These are phyloP conservation scores for Botryobasidium botryosum DNA, from an alignment of 768 basidiomycete species.

Conservation along the genomic window DNA sequence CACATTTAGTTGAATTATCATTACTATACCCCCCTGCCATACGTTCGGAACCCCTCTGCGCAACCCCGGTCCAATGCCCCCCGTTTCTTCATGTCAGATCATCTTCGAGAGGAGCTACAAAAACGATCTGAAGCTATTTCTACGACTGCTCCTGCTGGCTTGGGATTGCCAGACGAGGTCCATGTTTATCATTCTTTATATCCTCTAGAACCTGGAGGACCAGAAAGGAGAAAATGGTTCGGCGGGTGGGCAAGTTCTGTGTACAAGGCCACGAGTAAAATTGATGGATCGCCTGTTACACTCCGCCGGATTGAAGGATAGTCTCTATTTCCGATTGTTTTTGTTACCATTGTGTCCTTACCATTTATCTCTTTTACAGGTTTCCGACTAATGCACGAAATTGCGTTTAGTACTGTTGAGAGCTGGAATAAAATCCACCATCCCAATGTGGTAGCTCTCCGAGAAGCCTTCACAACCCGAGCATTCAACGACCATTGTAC, in stretches of 20 bases:
- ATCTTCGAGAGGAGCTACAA: conserved; percentile 42
- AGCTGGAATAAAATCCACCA: conserved; percentile 73
- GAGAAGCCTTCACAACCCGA: conserved; percentile 89
- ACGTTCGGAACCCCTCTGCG: conserved; percentile 27
- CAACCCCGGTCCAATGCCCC: conserved; percentile 24
- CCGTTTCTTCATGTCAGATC: conserved; percentile 74
- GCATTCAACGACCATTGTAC: conserved; percentile 91
- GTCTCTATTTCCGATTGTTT: background rate
- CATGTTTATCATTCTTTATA: conserved; percentile 82
- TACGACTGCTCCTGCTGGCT: conserved; percentile 25
- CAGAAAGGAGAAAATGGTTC: conserved; percentile 54
- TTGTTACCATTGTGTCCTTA: background rate
- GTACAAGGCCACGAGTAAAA: conserved; percentile 62
- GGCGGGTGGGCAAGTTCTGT: conserved; percentile 74
- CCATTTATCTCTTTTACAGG: conserved; percentile 28
- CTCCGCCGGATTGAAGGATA: conserved; percentile 71
- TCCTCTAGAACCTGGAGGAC: conserved; percentile 45
- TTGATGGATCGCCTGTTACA: conserved; percentile 62
- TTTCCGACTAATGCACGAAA: conserved; percentile 65
- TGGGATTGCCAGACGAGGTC: conserved; percentile 65
- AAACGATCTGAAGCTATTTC: conserved; percentile 29
- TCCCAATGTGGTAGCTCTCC: conserved; percentile 65
- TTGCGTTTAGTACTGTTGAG: conserved; percentile 69
- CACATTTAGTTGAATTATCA: conserved; percentile 84
- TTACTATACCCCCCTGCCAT: conserved; percentile 63